These are phyloP conservation scores for Discostella pseudostelligera DNA, from an alignment of 108 stramenopile species.

Conservation along the genomic window DNA sequence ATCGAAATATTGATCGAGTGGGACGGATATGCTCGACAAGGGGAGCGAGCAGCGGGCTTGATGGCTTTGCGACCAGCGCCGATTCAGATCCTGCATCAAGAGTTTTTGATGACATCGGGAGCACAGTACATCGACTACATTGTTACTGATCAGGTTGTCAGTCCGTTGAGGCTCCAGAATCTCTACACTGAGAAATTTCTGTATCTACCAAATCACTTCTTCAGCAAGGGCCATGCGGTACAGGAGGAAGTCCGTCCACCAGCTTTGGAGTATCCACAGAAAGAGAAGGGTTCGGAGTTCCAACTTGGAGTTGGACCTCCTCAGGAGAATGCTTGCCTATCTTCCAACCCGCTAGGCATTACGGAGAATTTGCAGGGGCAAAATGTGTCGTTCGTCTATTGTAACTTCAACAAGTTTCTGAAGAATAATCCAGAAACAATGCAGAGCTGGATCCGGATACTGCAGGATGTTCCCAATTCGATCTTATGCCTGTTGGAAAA, in stretches of 20 bases:
- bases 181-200: slow-evolving; percentile 81
- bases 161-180: slow-evolving; percentile 52
- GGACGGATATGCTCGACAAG: slow-evolving; percentile 86
- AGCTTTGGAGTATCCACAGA: slow-evolving; percentile 52
- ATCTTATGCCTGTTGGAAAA: slow-evolving; percentile 82
- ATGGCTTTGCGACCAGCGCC: slow-evolving; percentile 80
- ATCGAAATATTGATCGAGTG: slow-evolving; percentile 85
- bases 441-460: slow-evolving; percentile 75
- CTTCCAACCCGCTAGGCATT: slow-evolving; percentile 45
- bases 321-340: slow-evolving; percentile 72
- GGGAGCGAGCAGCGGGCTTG: slow-evolving; percentile 77
- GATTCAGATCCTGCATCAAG: slow-evolving; percentile 84
- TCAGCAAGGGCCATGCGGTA: slow-evolving; percentile 82
- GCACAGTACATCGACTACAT: slow-evolving; percentile 82
- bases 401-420: slow-evolving; percentile 86
- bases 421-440: slow-evolving; percentile 85
- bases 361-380: slow-evolving; percentile 33
- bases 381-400: slow-evolving; percentile 69
- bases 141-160: slow-evolving; percentile 66
- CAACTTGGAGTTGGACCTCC: slow-evolving; percentile 69
- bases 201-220: slow-evolving; percentile 84
- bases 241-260: slow-evolving; percentile 67
- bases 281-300: slow-evolving; percentile 45
- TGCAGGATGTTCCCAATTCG: slow-evolving; percentile 75
- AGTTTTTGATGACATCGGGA: slow-evolving; percentile 80